These are phyloP conservation scores for Aspergillus puulaauensis DNA, from an alignment of 2,329 filamentous ascomycete genomes.

Conservation along the genomic window DNA sequence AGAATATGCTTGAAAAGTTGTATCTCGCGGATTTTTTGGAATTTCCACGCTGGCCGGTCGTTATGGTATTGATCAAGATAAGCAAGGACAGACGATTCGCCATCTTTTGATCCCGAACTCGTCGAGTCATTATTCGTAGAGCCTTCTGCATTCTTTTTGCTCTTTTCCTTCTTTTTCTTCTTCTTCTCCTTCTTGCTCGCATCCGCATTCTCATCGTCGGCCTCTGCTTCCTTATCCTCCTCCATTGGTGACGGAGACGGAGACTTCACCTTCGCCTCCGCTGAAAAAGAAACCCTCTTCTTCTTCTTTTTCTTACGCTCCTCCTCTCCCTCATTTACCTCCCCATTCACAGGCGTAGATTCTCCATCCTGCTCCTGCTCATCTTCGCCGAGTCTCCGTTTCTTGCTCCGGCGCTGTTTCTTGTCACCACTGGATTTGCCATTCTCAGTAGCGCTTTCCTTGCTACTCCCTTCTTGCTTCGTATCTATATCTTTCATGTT, in stretches of 20 bases:
- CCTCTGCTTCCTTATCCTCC: conserved; percentile 49
- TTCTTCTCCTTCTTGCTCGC: conserved; percentile 15
- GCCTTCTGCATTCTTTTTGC: conserved; percentile 26
- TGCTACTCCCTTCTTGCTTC: neutral
- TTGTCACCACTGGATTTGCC: conserved; percentile 14
- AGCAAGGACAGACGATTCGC: conserved; percentile 60
- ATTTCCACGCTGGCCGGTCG: conserved; percentile 77
- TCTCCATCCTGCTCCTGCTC: conserved; percentile 12
- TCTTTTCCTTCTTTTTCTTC: conserved; percentile 24
- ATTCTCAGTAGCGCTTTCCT: conserved; percentile 3
- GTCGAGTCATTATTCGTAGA: conserved; percentile 17
- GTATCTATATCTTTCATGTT: neutral
- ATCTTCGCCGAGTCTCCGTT: conserved; percentile 16
- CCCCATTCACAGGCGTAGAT: conserved; percentile 1
- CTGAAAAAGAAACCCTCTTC: conserved; percentile 66
- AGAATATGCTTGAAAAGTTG: conserved; percentile 81
- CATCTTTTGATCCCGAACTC: conserved; percentile 15
- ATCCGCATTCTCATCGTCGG: conserved; percentile 16
- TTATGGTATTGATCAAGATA: conserved; percentile 77
- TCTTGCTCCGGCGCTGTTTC: conserved; percentile 25
- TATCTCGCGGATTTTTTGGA: conserved; percentile 91
- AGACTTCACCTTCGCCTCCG: conserved; percentile 35
- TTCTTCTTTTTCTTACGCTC: conserved; percentile 21
- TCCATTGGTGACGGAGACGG: conserved; percentile 47
- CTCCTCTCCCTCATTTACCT: conserved; percentile 47